Base-by-base conservation (phyloP, 441 rosid genomes). In the Daphne laureola region DNA sequence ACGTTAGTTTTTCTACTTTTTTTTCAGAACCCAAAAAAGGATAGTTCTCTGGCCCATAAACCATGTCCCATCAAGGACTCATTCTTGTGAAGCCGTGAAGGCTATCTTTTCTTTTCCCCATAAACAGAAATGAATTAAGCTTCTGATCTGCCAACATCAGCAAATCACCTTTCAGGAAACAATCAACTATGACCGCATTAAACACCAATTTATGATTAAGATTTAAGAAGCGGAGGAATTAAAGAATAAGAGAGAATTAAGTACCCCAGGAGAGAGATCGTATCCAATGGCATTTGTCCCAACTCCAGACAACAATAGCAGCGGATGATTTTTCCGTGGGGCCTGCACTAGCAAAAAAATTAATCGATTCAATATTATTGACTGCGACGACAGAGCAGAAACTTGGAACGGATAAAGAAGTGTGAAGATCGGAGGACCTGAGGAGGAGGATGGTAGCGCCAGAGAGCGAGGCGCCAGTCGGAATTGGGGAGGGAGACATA, bases 211-310 rank as follows among this genome's bases (percentile, higher is more conserved):
- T n/a, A 17, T 14, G 17, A 15, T 14, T 15, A 55, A 42, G 46
- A 42, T 6, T 14, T 15, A 55, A 42, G 46, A 42, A 45, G 12
- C 21, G 9, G 43, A 46, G 9, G 43, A 46, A 12, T 11, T 17
- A 59, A 13, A 13, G 8, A 56, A 5, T 2, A 25, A 51, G 21
- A 18, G 14, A 16, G 8, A 52, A n/a, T 38, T 23, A 27, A 78
- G 27, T 69, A 93, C 97, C 55, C 71, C 83, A 2, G 93, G 93
- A 55, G 97, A 85, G 69, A 93, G 90, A 78, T 93, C 98, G 40
- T 87, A 93, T 31, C 96, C 97, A 14, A 93, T 83, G 54, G 97
- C 96, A 77, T 87, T 93, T 12, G 97, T 90, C 56, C 97, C 98
- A 11, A 93, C 90, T 44, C 98, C 97, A 59, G 97, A 93, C 49